A percentile compares a stretch with the other conserved stretches of the same genome.
Evolutionary conservation across 169 alveolate genomes (phyloP).

Genomic region (Eimeria praecox): DNA sequence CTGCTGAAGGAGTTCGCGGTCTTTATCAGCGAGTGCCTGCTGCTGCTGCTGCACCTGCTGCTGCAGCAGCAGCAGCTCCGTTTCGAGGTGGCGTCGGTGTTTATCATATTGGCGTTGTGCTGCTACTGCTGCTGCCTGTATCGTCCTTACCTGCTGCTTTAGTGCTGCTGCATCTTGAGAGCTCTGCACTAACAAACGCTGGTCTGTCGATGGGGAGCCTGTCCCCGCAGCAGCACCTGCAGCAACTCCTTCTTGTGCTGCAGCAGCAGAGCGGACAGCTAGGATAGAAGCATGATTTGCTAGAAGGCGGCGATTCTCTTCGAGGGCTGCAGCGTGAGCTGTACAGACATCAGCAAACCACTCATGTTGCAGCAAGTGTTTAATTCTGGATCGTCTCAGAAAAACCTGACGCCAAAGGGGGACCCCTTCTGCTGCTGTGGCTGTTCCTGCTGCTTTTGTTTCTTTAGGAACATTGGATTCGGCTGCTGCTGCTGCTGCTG

Average conservation of each 20-base stretch:
- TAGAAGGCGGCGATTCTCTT: slow-evolving; percentile 68
- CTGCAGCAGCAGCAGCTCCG: slow-evolving; percentile 55
- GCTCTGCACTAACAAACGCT: slow-evolving; percentile 13
- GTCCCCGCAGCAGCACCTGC: slow-evolving; percentile 45
- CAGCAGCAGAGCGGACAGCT: slow-evolving; percentile 63
- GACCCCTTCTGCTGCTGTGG: neutral
- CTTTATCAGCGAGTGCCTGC: slow-evolving; percentile 69
- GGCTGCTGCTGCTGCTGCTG: slow-evolving; percentile 23
- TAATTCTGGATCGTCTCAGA: slow-evolving; percentile 39
- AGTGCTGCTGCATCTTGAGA: slow-evolving; percentile 47
- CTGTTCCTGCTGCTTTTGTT: neutral
- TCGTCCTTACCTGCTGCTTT: slow-evolving; percentile 48
- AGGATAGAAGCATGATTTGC: slow-evolving; percentile 64
- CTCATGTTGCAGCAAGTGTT: slow-evolving; percentile 72
- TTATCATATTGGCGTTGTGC: slow-evolving; percentile 59
- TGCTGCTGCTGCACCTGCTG: slow-evolving; percentile 75
- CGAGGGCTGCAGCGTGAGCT: slow-evolving; percentile 72
- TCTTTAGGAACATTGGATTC: neutral
- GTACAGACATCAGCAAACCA: slow-evolving; percentile 74
- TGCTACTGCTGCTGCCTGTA: slow-evolving; percentile 66
- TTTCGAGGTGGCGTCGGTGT: slow-evolving; percentile 61
- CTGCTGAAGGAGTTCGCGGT: slow-evolving; percentile 48
- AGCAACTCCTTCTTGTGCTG: slow-evolving; percentile 44
- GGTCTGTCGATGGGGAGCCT: slow-evolving; percentile 18
- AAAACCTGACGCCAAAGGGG: slow-evolving; percentile 71